These are phyloP conservation scores for Saksenaea vasiformis DNA, from an alignment of 371 early-diverging fungal species.

Conservation along the genomic window DNA sequence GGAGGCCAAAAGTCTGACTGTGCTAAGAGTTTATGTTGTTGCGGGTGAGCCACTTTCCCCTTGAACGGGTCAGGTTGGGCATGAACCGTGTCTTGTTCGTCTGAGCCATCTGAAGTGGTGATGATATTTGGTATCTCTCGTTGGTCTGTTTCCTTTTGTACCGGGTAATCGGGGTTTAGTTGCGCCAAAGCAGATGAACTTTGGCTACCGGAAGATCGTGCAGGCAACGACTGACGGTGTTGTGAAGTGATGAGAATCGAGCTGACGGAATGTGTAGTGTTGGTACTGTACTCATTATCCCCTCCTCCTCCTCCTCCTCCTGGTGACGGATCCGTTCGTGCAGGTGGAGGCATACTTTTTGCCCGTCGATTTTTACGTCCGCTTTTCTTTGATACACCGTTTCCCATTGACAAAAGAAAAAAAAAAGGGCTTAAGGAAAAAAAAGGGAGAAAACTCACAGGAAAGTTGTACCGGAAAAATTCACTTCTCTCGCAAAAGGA, in stretches of 20 bases:
- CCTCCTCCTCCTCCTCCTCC: conserved; percentile 7
- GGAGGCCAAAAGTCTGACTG: conserved; percentile 48
- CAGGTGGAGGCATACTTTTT: conserved; percentile 23
- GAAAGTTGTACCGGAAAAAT: not conserved
- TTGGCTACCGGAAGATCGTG: conserved; percentile 6
- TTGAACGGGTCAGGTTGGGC: conserved; percentile 26
- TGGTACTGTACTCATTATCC: conserved; percentile 49
- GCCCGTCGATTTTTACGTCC: conserved; percentile 16
- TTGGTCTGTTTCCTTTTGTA: conserved; percentile 10
- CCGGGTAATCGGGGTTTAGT: conserved; percentile 50
- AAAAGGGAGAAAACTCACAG: conserved; percentile 2
- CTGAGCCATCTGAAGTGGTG: not conserved
- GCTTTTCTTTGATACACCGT: conserved; percentile 20
- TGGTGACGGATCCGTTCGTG: conserved; percentile 9
- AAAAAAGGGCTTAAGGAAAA: not conserved
- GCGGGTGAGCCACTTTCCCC: conserved; percentile 40
- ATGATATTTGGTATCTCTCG: conserved; percentile 15
- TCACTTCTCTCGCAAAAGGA: no score
- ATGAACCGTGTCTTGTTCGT: conserved; percentile 27
- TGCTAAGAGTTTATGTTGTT: conserved; percentile 42
- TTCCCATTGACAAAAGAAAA: conserved; percentile 15
- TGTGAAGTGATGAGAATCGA: conserved; percentile 45
- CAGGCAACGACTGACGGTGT: conserved; percentile 28
- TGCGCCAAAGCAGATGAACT: conserved; percentile 32
- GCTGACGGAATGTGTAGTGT: conserved; percentile 49